These are phyloP conservation scores for Phoma sp. DNA, from an alignment of 2,329 filamentous ascomycete species.

Conservation along the genomic window DNA sequence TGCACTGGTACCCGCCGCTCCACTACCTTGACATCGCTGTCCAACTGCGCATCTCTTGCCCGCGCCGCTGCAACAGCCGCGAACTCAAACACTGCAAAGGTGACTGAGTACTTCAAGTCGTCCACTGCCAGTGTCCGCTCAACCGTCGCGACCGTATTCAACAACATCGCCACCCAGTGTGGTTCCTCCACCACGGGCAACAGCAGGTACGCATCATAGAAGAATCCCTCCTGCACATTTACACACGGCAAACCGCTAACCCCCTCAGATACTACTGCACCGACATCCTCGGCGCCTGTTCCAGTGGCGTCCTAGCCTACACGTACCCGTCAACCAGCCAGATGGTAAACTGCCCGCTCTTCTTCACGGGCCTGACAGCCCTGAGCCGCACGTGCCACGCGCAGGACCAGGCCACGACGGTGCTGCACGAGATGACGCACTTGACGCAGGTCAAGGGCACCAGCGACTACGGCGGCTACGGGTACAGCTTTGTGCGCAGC, in stretches of 20 bases:
- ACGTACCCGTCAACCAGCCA: conserved; percentile 59
- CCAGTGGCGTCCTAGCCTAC: conserved; percentile 62
- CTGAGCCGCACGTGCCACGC: conserved; percentile 61
- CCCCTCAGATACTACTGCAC: conserved; percentile 59
- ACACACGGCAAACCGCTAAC: background rate
- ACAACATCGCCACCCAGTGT: conserved; percentile 62
- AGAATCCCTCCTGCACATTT: no score
- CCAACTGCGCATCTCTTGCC: conserved; percentile 61
- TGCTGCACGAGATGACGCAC: conserved; percentile 70
- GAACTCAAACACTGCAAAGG: conserved; percentile 55
- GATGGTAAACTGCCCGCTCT: conserved; percentile 66
- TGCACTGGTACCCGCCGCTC: conserved; percentile 58
- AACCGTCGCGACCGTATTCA: conserved; percentile 60
- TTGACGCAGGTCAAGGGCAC: conserved; percentile 63
- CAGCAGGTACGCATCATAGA: conserved; percentile 39
- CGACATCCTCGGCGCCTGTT: conserved; percentile 61
- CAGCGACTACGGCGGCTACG: conserved; percentile 61
- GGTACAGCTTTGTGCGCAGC: conserved; percentile 57
- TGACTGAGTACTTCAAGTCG: conserved; percentile 69
- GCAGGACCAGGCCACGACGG: conserved; percentile 68
- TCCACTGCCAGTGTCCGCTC: conserved; percentile 53
- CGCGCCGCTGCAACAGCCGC: conserved; percentile 59
- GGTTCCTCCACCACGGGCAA: conserved; percentile 56
- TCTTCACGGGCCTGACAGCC: conserved; percentile 60
- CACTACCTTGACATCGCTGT: conserved; percentile 57